phyloP scores from a whole-genome alignment of 2,329 filamentous ascomycete species.

The Didymella sp. region DNA sequence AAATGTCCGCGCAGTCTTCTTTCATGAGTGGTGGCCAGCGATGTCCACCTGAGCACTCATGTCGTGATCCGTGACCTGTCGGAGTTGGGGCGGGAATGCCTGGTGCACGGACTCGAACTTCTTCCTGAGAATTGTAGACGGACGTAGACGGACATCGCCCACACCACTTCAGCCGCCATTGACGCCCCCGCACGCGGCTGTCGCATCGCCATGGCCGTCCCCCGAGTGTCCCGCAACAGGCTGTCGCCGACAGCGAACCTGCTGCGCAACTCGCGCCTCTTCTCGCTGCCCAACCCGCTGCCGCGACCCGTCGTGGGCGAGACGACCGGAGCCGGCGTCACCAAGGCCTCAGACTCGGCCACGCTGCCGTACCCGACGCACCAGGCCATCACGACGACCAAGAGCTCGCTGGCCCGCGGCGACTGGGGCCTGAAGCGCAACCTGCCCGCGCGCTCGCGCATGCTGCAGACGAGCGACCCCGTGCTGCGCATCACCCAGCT shows the following conservation, averaged over 20 bases:
- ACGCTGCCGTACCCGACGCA: slow-evolving; percentile 82
- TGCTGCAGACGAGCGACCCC: slow-evolving; percentile 72
- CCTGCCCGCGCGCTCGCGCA: slow-evolving; percentile 74
- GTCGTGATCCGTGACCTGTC: too few relatives aligned
- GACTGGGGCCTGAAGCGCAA: slow-evolving; percentile 94
- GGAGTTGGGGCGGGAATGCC: slow-evolving; percentile 20
- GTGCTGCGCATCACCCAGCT: slow-evolving; percentile 77
- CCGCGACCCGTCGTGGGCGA: slow-evolving; percentile 61
- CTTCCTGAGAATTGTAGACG: not conserved
- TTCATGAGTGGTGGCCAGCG: too few relatives aligned
- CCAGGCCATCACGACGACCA: slow-evolving; percentile 80
- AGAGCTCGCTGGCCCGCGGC: slow-evolving; percentile 73
- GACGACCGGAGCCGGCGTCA: slow-evolving; percentile 56
- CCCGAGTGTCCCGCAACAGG: slow-evolving; percentile 42
- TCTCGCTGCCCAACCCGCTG: slow-evolving; percentile 81
- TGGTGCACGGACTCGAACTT: not conserved
- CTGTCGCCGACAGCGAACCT: slow-evolving; percentile 70
- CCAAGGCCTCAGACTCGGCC: slow-evolving; percentile 68
- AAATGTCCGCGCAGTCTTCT: too few relatives aligned
- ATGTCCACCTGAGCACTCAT: too few relatives aligned
- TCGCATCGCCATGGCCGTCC: slow-evolving; percentile 45
- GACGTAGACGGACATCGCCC: not conserved
- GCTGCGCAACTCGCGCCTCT: slow-evolving; percentile 86
- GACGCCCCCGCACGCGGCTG: slow-evolving; percentile 39
- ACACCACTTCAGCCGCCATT: slow-evolving; percentile 43